These are phyloP conservation scores for Phaeosphaeriaceae sp. DNA, from an alignment of 2,329 filamentous ascomycete genomes.

Conservation along the genomic window DNA sequence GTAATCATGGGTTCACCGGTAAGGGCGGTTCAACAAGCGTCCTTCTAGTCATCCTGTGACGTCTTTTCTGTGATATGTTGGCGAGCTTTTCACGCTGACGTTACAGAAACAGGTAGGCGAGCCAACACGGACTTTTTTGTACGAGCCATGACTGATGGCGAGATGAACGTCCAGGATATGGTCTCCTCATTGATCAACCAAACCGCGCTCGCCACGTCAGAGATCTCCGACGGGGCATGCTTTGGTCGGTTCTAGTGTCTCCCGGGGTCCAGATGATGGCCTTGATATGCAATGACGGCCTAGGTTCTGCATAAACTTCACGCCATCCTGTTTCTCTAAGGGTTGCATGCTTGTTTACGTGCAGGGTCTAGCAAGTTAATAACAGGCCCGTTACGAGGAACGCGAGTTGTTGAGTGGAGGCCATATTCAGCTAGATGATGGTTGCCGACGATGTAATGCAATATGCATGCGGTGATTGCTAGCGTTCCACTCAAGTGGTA, in stretches of 20 bases:
- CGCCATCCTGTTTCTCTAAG: constrained; percentile 51
- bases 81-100: constrained; percentile 39
- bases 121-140: constrained; percentile 39
- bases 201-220: constrained; percentile 59
- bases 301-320: constrained; percentile 53
- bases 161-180: constrained; percentile 48
- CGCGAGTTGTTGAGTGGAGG: constrained; percentile 48
- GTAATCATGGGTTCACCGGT: constrained; percentile 45
- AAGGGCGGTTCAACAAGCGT: constrained; percentile 35
- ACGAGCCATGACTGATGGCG: constrained; percentile 47
- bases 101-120: constrained; percentile 33
- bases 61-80: constrained; percentile 34
- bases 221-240: constrained; percentile 57
- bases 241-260: constrained; percentile 56
- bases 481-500: constrained; percentile 43
- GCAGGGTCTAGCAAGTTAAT: constrained; percentile 50
- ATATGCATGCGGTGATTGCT: constrained; percentile 46
- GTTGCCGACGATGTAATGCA: constrained; percentile 45
- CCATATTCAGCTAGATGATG: constrained; percentile 49
- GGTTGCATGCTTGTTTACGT: constrained; percentile 50
- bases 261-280: constrained; percentile 52
- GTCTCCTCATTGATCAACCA: constrained; percentile 50
- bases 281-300: constrained; percentile 52
- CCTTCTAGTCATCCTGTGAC: constrained; percentile 43
- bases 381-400: constrained; percentile 49